These are phyloP conservation scores for Desmodesmus armatus DNA, from an alignment of 139 green algal species.

Conservation along the genomic window DNA sequence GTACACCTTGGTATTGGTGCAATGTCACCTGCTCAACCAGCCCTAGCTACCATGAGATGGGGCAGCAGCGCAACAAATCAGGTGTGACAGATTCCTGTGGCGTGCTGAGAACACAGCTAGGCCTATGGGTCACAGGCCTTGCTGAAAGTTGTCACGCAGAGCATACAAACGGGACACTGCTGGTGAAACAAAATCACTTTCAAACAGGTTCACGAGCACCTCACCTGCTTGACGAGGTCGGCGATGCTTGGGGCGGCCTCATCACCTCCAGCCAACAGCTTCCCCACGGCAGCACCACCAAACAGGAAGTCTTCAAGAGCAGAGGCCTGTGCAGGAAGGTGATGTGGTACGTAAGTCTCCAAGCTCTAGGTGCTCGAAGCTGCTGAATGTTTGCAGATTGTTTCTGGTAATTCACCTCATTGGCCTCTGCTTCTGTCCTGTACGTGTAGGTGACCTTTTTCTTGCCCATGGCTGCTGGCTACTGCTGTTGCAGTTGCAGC, in stretches of 20 bases:
- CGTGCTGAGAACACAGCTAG: constrained; percentile 45
- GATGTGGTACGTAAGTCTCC: neutral
- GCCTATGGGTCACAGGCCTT: neutral
- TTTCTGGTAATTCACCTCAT: constrained; percentile 23
- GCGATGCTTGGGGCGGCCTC: constrained; percentile 4
- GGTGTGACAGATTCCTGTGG: constrained; percentile 30
- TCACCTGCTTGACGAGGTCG: constrained; percentile 12
- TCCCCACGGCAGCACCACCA: constrained; percentile 1
- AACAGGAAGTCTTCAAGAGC: constrained; percentile 37
- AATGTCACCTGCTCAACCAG: constrained; percentile 43
- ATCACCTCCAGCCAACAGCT: constrained; percentile 8
- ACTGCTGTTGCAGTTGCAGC: constrained; percentile 4
- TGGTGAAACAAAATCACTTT: too few species aligned
- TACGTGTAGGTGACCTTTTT: constrained; percentile 29
- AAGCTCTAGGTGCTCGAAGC: too few species aligned
- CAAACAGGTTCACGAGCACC: too few species aligned
- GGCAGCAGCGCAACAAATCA: constrained; percentile 36
- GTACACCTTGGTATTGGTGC: too few species aligned
- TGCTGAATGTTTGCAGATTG: too few species aligned
- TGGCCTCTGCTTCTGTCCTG: neutral
- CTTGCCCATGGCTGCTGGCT: neutral
- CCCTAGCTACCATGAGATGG: neutral
- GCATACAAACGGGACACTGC: neutral
- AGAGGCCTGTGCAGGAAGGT: neutral
- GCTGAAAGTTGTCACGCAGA: constrained; percentile 47